Conservation (phyloP, 805 yeast species). For the Hanseniaspora mollemarum region DNA sequence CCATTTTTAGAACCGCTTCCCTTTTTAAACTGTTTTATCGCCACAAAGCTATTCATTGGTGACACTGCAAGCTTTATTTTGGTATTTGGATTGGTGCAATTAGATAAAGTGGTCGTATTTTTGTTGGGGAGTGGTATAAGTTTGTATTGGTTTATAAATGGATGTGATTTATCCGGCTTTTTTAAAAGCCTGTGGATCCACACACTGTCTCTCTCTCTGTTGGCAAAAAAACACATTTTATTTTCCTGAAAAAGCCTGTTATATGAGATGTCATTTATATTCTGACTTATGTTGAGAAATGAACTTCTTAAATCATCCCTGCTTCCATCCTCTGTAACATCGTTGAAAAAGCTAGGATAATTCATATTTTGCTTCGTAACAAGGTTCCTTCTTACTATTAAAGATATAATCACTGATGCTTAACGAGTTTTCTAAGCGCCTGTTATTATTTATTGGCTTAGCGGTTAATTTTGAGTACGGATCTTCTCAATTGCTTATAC, state of each 20-base stretch:
- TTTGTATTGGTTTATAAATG: slow-evolving; percentile 15
- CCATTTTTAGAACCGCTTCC: slow-evolving; percentile 17
- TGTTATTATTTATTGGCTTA: no score
- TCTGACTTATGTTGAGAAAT: neutral
- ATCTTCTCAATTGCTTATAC: no score
- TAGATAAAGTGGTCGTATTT: slow-evolving; percentile 8
- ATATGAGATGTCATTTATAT: slow-evolving; percentile 3
- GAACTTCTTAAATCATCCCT: slow-evolving; percentile 4
- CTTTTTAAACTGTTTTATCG: slow-evolving; percentile 27
- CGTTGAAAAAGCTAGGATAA: slow-evolving; percentile 7
- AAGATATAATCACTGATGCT: no score
- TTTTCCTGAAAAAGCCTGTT: slow-evolving; percentile 12
- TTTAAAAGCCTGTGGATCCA: neutral
- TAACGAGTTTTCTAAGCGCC: no score
- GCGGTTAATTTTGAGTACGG: no score
- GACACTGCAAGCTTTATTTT: slow-evolving; percentile 25
- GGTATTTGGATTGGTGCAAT: slow-evolving; percentile 19
- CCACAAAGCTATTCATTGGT: slow-evolving; percentile 19
- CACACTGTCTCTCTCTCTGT: neutral
- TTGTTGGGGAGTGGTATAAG: neutral
- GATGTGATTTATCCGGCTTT: slow-evolving; percentile 3
- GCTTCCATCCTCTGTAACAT: neutral
- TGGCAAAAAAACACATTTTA: slow-evolving; percentile 1
- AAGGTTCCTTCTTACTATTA: no score
- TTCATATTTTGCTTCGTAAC: neutral